Evolutionary conservation across 495 filamentous ascomycete species (phyloP).

Genomic region (Lasiosphaeris hirsuta): DNA sequence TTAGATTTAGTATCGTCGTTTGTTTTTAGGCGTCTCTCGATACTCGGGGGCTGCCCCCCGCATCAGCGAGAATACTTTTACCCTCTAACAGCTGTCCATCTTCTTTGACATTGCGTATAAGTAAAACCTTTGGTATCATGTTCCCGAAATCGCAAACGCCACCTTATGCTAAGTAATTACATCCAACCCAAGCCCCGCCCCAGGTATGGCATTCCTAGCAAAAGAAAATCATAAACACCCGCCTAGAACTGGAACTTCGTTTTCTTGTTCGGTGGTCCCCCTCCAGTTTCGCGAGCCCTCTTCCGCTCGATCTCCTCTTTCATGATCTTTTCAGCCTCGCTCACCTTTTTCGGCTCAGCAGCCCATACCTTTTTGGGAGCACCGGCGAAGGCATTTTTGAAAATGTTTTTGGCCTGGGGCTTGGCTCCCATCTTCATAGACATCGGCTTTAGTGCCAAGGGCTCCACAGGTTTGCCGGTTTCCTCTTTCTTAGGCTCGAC

Average conservation of each 20-base stretch:
- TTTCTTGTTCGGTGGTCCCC: conserved; percentile 37
- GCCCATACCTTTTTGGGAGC: conserved; percentile 57
- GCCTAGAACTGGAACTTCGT: conserved; percentile 29
- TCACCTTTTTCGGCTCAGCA: conserved; percentile 72
- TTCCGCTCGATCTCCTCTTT: conserved; percentile 78
- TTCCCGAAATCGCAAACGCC: conserved; percentile 1
- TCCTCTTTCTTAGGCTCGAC: conserved; percentile 14
- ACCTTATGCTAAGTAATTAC: background rate
- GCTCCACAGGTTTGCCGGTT: conserved; percentile 12
- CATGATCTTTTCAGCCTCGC: conserved; percentile 89
- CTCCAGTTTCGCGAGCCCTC: conserved; percentile 45
- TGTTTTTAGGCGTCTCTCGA: conserved; percentile 10
- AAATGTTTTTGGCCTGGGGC: conserved; percentile 76
- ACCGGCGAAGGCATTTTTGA: conserved; percentile 62
- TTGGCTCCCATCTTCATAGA: conserved; percentile 57
- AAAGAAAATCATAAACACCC: too few species aligned
- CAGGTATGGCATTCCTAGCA: too few species aligned
- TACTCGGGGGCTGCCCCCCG: background rate
- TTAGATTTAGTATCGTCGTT: conserved; percentile 8
- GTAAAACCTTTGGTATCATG: conserved; percentile 17
- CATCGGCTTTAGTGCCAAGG: conserved; percentile 33
- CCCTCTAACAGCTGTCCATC: background rate
- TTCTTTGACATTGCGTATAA: background rate
- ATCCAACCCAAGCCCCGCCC: background rate
- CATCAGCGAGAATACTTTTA: background rate